Evolutionary conservation across 2,329 filamentous ascomycete species (phyloP), one percentile per base, ranked within the genome.

Genomic region (Sporothrix pallida): DNA sequence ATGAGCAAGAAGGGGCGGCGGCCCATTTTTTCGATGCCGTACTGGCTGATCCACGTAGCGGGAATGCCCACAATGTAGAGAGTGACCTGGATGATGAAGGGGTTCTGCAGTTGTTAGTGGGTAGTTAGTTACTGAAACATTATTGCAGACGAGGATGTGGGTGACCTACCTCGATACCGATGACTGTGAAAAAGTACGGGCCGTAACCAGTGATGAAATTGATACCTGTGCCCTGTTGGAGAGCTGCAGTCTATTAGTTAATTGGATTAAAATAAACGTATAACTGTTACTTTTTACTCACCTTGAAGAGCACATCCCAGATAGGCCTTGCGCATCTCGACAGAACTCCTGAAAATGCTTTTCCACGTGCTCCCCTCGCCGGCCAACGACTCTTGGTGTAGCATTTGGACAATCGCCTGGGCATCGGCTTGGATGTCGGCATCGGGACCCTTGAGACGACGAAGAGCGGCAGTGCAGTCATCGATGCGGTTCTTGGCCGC

Each of bases 191-290:
- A 20, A 69, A 69, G 26, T 69, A 69, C 20, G 48, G 46, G 23
- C 65, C 65, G 46, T 69, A 69, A 5, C 65, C 65, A 12, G 46
- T 54, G 65, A 69, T 69, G 15, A 69, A 69, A 20, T 69, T 69
- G 46, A 69, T 54, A 8, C 65, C 65, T 46, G 65, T 69, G 1
- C 65, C 65, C 46, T 69, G 65, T 26, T 69, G 65, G 9, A 69
- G 26, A 17, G 65, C 65, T 69, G 23, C 23, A 26, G 23, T 26
- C 23, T 26, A 26, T 26, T 26, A 26, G 23, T 26, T 26, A 26
- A 26, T 26, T 26, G 23, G 23, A 26, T 26, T 26, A 26, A 26
- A 26, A 26, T 26, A 26, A 26, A 26, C 23, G 23, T 26, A 26
- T 26, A 26, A 26, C 23, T 26, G 23, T 26, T 26, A 26, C 23